phyloP scores from a whole-genome alignment of 768 basidiomycete species.

The Macrocybe gigantea region DNA sequence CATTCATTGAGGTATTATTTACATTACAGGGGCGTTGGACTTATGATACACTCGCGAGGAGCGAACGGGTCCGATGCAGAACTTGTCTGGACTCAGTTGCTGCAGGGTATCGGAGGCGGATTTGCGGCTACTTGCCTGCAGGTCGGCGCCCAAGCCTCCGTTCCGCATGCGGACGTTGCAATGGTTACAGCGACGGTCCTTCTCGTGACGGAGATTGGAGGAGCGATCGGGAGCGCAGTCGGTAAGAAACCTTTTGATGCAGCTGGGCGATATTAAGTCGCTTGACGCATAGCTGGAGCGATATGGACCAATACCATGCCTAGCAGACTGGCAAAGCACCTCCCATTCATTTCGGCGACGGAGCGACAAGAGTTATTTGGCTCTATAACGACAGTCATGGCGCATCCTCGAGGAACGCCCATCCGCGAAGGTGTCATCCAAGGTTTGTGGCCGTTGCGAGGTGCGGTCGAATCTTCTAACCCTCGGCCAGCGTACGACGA shows the following conservation, averaged over 20 bases:
- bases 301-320: conserved; percentile 71
- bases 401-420: conserved; percentile 45
- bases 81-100: conserved; percentile 60
- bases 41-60: conserved; percentile 70
- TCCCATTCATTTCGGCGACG: conserved; percentile 41
- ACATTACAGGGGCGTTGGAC: conserved; percentile 42
- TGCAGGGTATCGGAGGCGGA: conserved; percentile 74
- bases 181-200: conserved; percentile 63
- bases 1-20: background rate
- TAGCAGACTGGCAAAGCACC: conserved; percentile 42
- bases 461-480: background rate
- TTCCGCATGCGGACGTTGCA: conserved; percentile 59
- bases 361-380: conserved; percentile 46
- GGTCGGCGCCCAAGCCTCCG: conserved; percentile 61
- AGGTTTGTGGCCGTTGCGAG: conserved; percentile 22
- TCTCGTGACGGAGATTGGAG: conserved; percentile 66
- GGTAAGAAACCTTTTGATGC: conserved; percentile 27
- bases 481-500: conserved; percentile 40
- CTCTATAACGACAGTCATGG: conserved; percentile 45
- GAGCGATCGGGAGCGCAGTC: conserved; percentile 57
- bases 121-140: conserved; percentile 53
- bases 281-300: conserved; percentile 39
- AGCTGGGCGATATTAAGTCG: background rate
- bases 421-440: conserved; percentile 60
- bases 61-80: conserved; percentile 47